Percentiles rank a stretch among this genome's conserved stretches.
Evolutionary conservation across 139 green algal species (phyloP).

Genomic region (Chlamydomonas sphaeroides): DNA sequence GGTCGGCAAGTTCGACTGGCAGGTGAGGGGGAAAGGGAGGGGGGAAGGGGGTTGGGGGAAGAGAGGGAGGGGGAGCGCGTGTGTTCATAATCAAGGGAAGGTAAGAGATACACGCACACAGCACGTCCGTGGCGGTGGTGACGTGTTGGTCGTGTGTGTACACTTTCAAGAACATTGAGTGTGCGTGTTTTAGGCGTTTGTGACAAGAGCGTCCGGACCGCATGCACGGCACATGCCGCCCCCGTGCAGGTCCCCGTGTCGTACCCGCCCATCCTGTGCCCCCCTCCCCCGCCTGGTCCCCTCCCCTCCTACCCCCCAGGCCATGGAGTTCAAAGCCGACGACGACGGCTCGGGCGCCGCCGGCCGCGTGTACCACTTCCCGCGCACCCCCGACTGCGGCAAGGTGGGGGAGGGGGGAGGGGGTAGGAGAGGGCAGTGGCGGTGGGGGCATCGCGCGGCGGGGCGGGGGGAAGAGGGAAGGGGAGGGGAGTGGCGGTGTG

Average conservation of each 20-base stretch:
- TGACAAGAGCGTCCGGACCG: too few species aligned
- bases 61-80: too few species aligned
- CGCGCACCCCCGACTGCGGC: constrained; percentile 46
- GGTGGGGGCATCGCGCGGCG: too few species aligned
- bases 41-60: background rate
- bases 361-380: constrained; percentile 51
- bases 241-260: too few species aligned
- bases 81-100: background rate
- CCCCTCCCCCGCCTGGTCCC: background rate
- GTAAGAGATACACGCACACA: background rate
- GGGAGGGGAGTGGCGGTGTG: too few species aligned
- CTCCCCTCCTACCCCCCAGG: background rate
- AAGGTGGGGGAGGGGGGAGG: background rate
- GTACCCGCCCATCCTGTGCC: too few species aligned
- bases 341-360: background rate
- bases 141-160: background rate
- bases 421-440: background rate
- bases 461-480: too few species aligned
- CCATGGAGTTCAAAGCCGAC: constrained; percentile 33
- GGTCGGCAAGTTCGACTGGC: constrained; percentile 58
- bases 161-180: too few species aligned
- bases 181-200: too few species aligned
- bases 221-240: too few species aligned
- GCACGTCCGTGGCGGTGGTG: background rate
- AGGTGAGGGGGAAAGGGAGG: background rate